Percentiles rank a stretch among this genome's conserved stretches.
phyloP scores from a whole-genome alignment of 805 yeast genomes.

The Saccharomycopsis oosterbeekiorum region DNA sequence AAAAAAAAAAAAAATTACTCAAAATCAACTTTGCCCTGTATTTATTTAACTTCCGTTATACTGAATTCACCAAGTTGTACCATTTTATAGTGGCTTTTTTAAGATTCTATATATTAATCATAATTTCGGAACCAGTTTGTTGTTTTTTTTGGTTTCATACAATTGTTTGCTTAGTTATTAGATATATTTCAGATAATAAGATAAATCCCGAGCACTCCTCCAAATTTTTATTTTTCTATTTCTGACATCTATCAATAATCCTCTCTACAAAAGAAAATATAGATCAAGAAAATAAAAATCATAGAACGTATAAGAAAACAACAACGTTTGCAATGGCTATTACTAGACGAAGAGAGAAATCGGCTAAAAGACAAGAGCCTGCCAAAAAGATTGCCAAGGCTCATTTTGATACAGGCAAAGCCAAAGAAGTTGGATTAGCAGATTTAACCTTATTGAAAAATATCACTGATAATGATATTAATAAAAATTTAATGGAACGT shows the following conservation, averaged over 20 bases:
- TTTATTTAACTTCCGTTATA: not conserved
- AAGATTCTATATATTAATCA: not conserved
- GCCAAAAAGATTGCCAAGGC: slow-evolving; percentile 73
- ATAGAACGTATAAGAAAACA: not conserved
- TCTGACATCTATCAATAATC: not conserved
- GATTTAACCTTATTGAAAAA: slow-evolving; percentile 84
- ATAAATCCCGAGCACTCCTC: not conserved
- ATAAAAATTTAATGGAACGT: slow-evolving; percentile 81
- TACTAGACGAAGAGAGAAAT: slow-evolving; percentile 58
- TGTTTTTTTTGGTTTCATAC: not conserved
- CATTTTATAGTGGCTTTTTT: too few relatives aligned
- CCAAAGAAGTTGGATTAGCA: slow-evolving; percentile 97
- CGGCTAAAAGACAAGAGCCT: slow-evolving; percentile 38
- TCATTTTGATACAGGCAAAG: slow-evolving; percentile 75
- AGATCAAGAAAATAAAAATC: not conserved
- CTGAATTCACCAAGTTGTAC: not conserved
- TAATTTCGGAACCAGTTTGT: not conserved
- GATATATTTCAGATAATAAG: not conserved
- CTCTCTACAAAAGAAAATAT: not conserved
- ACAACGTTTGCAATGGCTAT: slow-evolving; percentile 47
- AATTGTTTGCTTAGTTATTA: not conserved
- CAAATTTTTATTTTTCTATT: too few relatives aligned
- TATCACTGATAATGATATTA: slow-evolving; percentile 85
- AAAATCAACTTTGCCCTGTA: not conserved
- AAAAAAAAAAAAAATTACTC: not conserved